These are phyloP conservation scores for Podochytrium sp. DNA, from an alignment of 192 early-diverging fungal genomes.

Conservation along the genomic window DNA sequence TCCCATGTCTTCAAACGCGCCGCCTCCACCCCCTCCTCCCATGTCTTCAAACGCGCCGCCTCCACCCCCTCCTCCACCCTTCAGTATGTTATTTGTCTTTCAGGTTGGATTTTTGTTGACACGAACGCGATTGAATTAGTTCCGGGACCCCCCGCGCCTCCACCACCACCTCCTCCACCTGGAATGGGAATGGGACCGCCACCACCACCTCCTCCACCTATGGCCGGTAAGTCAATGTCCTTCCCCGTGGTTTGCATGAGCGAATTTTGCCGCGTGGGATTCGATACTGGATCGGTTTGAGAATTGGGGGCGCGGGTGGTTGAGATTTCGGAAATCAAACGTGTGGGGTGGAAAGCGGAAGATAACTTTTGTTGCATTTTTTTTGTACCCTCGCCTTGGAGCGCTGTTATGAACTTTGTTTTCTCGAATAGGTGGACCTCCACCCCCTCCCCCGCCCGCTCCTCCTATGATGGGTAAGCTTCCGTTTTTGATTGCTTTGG, in stretches of 20 bases:
- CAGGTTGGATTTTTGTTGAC: not conserved
- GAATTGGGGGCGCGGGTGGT: too few relatives aligned
- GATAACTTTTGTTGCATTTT: too few relatives aligned
- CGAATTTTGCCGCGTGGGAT: too few relatives aligned
- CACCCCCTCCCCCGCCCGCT: conserved; percentile 40
- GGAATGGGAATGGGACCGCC: conserved; percentile 21
- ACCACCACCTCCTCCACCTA: conserved; percentile 44
- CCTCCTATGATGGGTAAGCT: conserved; percentile 37
- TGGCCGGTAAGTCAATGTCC: conserved; percentile 7
- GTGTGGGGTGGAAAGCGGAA: too few relatives aligned
- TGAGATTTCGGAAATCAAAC: too few relatives aligned
- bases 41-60: not conserved
- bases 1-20: not conserved
- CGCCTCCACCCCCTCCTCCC: conserved; percentile 38
- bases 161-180: conserved; percentile 31
- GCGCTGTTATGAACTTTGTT: too few relatives aligned
- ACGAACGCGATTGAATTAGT: too few relatives aligned
- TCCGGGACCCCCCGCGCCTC: not conserved
- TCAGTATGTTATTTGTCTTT: not conserved
- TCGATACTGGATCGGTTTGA: too few relatives aligned
- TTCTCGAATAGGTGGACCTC: not conserved
- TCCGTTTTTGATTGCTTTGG: conserved; percentile 10
- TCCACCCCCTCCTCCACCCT: conserved; percentile 44
- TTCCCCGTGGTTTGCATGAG: too few relatives aligned
- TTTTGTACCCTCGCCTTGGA: too few relatives aligned